These are phyloP conservation scores for Penicillium sp. DNA, from an alignment of 2,329 filamentous ascomycete species.

Conservation along the genomic window DNA sequence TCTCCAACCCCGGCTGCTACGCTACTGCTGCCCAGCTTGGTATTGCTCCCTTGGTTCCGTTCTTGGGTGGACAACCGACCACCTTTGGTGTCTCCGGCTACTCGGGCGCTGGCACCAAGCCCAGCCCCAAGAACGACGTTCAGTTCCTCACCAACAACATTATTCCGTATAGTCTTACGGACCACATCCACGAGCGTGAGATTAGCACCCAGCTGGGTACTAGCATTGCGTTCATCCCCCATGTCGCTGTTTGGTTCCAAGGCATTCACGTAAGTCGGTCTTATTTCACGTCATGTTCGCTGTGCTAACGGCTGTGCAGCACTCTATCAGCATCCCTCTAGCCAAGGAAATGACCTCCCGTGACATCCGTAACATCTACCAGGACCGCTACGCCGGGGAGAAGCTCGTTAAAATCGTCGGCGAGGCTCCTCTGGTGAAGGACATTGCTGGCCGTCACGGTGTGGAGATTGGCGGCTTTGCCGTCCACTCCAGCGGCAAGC, in stretches of 20 bases:
- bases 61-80: slow-evolving; percentile 71
- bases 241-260: slow-evolving; percentile 95
- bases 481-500: slow-evolving; percentile 81
- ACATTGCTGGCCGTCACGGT: slow-evolving; percentile 76
- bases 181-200: slow-evolving; percentile 91
- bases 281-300: background rate
- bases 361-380: slow-evolving; percentile 89
- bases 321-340: slow-evolving; percentile 84
- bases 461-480: slow-evolving; percentile 94
- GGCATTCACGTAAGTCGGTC: slow-evolving; percentile 62
- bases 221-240: slow-evolving; percentile 78
- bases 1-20: slow-evolving; percentile 92
- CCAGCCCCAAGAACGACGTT: slow-evolving; percentile 87
- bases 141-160: slow-evolving; percentile 77
- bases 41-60: slow-evolving; percentile 72
- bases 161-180: slow-evolving; percentile 83
- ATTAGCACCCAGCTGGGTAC: slow-evolving; percentile 72
- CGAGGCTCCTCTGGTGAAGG: slow-evolving; percentile 78
- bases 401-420: slow-evolving; percentile 89
- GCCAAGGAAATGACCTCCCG: slow-evolving; percentile 80
- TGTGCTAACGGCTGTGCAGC: slow-evolving; percentile 41
- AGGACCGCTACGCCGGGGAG: slow-evolving; percentile 92
- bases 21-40: slow-evolving; percentile 88
- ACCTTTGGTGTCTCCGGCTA: slow-evolving; percentile 92
- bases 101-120: slow-evolving; percentile 91